Evolutionary conservation across 306 rosid species (phyloP).

Genomic region (Pachyrhizus erosus): DNA sequence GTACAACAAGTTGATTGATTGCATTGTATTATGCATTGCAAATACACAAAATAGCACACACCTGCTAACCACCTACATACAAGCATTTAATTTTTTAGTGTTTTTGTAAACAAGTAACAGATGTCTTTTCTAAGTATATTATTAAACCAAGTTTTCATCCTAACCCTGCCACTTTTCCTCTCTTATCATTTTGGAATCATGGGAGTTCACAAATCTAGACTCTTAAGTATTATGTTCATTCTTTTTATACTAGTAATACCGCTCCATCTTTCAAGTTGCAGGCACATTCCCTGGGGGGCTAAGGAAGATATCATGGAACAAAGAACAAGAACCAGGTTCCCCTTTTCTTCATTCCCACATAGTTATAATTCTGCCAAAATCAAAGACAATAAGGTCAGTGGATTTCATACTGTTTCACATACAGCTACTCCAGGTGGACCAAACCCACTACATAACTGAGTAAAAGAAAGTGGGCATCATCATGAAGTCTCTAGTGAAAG

Average conservation of each 20-base stretch:
- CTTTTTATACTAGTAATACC: constrained; percentile 41
- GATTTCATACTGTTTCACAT: constrained; percentile 52
- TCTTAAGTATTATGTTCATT: constrained; percentile 27
- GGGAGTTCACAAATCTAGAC: constrained; percentile 48
- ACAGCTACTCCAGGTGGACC: constrained; percentile 70
- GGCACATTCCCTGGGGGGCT: constrained; percentile 40
- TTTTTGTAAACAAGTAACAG: not conserved
- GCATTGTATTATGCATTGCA: not conserved
- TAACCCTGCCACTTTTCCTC: not conserved
- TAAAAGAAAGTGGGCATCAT: not conserved
- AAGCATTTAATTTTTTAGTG: constrained; percentile 14
- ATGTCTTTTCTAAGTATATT: constrained; percentile 28
- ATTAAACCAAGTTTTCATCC: constrained; percentile 28
- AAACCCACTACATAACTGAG: constrained; percentile 77
- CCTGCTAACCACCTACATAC: constrained; percentile 34
- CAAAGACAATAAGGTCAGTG: constrained; percentile 41
- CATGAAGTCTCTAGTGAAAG: constrained; percentile 21
- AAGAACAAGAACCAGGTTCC: constrained; percentile 42
- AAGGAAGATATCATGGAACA: constrained; percentile 37
- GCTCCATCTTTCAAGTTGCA: constrained; percentile 50
- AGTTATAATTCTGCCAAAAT: constrained; percentile 34
- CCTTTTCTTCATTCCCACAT: constrained; percentile 35
- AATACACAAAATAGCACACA: constrained; percentile 17
- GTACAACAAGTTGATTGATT: constrained; percentile 36
- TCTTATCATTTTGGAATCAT: constrained; percentile 48